These are phyloP conservation scores for Kwoniella europaea DNA, from an alignment of 768 basidiomycete genomes.

Conservation along the genomic window DNA sequence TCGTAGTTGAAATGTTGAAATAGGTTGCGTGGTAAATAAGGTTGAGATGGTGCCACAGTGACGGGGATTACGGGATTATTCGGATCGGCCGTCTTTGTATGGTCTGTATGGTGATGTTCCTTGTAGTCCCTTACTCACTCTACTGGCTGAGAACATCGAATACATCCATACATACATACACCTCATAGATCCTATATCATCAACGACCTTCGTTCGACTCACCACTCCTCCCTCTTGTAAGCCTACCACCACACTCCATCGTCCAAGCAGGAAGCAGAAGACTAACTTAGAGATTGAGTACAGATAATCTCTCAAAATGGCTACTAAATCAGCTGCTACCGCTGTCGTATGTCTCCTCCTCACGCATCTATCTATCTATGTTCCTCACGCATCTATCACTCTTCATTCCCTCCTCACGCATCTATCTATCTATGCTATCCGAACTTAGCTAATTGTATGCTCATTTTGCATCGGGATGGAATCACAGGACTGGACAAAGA, in stretches of 20 bases:
- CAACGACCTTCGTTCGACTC: constrained; percentile 11
- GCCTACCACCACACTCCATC: not conserved
- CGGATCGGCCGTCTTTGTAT: constrained; percentile 21
- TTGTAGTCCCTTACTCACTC: not conserved
- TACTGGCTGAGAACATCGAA: not conserved
- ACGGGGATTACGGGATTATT: not conserved
- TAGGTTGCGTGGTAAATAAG: not conserved
- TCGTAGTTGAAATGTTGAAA: not conserved
- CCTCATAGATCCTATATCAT: not conserved
- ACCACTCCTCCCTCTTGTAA: constrained; percentile 14
- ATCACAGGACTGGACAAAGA: constrained; percentile 58
- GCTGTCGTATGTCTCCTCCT: constrained; percentile 47
- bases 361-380: not conserved
- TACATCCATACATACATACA: not conserved
- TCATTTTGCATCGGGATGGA: no score
- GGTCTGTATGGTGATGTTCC: constrained; percentile 4
- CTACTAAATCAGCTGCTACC: constrained; percentile 52
- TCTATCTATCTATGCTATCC: not conserved
- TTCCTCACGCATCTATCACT: not conserved
- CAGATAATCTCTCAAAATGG: constrained; percentile 46
- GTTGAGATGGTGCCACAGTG: constrained; percentile 34
- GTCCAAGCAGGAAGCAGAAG: not conserved
- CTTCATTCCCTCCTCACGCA: not conserved
- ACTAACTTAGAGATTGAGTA: not conserved
- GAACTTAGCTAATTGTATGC: no score